Evolutionary conservation across 108 stramenopile species (phyloP).

Genomic region (Skeletonema costatum): DNA sequence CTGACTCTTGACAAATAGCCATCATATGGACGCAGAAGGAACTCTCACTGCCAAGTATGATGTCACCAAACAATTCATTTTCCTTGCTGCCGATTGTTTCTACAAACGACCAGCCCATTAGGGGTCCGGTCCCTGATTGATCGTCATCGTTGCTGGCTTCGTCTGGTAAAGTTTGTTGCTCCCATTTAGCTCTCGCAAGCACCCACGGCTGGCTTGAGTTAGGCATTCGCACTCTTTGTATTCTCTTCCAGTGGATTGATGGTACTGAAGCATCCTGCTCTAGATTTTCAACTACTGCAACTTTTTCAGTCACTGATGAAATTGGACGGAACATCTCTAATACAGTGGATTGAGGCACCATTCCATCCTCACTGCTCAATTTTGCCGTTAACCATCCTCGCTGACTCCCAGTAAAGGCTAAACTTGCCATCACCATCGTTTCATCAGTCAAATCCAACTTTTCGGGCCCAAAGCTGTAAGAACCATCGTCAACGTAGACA

Average conservation of each 20-base stretch:
- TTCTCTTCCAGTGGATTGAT: slow-evolving; percentile 6
- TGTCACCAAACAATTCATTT: slow-evolving; percentile 11
- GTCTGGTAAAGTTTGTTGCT: slow-evolving; percentile 12
- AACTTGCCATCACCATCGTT: slow-evolving; percentile 25
- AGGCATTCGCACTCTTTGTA: slow-evolving; percentile 46
- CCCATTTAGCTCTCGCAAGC: slow-evolving; percentile 62
- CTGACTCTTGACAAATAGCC: slow-evolving; percentile 16
- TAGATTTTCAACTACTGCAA: background rate
- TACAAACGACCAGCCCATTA: slow-evolving; percentile 17
- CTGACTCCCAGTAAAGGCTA: slow-evolving; percentile 35
- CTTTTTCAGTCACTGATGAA: background rate
- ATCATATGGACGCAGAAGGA: slow-evolving; percentile 16
- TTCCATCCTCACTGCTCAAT: slow-evolving; percentile 2
- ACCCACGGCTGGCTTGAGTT: slow-evolving; percentile 50
- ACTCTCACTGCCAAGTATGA: slow-evolving; percentile 1
- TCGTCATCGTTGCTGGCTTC: background rate
- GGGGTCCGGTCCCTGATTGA: background rate
- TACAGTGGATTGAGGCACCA: background rate
- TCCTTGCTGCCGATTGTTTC: background rate
- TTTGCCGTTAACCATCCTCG: slow-evolving; percentile 16
- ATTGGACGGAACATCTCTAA: slow-evolving; percentile 15
- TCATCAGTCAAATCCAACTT: slow-evolving; percentile 17
- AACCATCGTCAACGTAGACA: slow-evolving; percentile 60
- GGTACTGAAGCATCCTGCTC: background rate
- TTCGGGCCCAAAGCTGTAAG: slow-evolving; percentile 54